Evolutionary conservation across 768 basidiomycete genomes (phyloP).

Genomic region (Dictyophora rubrovolvata): DNA sequence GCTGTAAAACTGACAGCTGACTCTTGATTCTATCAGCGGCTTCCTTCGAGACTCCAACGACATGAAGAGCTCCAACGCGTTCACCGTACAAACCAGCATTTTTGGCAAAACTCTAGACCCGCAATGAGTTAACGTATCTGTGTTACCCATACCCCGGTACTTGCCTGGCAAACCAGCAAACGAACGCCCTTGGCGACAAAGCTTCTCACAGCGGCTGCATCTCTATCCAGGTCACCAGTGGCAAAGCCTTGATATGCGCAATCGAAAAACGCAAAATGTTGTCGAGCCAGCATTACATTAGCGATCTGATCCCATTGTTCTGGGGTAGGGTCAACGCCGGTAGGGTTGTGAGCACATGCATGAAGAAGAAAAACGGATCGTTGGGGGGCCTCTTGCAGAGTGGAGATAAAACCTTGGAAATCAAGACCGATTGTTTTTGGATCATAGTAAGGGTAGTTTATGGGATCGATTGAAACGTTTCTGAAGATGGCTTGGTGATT

Average conservation of each 20-base stretch:
- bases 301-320: conserved; percentile 82
- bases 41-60: conserved; percentile 56
- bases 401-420: conserved; percentile 52
- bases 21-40: conserved; percentile 67
- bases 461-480: conserved; percentile 80
- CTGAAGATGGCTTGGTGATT: conserved; percentile 88
- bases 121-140: background rate
- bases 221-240: conserved; percentile 81
- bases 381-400: conserved; percentile 53
- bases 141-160: conserved; percentile 13
- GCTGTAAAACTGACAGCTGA: conserved; percentile 83
- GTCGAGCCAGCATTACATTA: conserved; percentile 55
- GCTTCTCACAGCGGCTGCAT: conserved; percentile 79
- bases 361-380: conserved; percentile 86
- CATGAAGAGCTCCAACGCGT: conserved; percentile 87
- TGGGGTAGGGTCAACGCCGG: conserved; percentile 84
- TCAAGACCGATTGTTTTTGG: conserved; percentile 83
- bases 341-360: conserved; percentile 95
- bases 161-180: conserved; percentile 80
- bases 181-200: conserved; percentile 71
- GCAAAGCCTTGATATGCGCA: conserved; percentile 97
- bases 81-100: conserved; percentile 94
- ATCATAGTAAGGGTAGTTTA: conserved; percentile 92
- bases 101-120: conserved; percentile 83
- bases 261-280: conserved; percentile 89